Base-by-base conservation (phyloP, 352 stramenopile species). In the Blastocystis sp. region DNA sequence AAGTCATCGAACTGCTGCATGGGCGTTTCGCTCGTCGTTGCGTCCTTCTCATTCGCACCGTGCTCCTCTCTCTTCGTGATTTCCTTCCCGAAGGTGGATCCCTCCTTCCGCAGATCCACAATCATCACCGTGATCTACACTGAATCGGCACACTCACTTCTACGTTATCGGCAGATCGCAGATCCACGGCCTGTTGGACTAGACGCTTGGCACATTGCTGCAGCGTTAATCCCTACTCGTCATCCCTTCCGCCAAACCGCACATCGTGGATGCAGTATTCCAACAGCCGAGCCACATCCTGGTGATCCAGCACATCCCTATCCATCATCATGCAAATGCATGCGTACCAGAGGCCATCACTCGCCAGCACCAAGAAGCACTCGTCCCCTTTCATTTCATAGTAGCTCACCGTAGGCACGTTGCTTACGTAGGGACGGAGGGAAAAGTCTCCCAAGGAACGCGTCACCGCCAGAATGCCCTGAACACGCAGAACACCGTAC, bases 401-500 rank as follows among this genome's bases (percentile, higher is more conserved):
- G 38, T 61, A 71, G 62, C 45, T 61, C 62, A 76, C 62, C n/a
- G 76, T 56, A 7, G 67, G 67, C 45, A 88, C 70, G 52, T 77
- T 89, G 59, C 56, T 93, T n/a, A 97, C 93, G 52, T 94, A 96
- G 0, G 92, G 93, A 90, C 97, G 96, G 45, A 97, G 91, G 90
- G 94, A 94, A 45, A 92, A 92, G 89, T 97, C 94, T 19, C 94
- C 94, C 78, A 97, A 96, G 43, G 94, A 93, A 48, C 91, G 82
- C 17, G 93, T 96, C 41, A 97, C 94, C 23, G 94, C 94, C 62
- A 97, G 91, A 69, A 97, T 94, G 52, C 94, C 94, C 89, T 97
- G 92, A n/a, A 97, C 94, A 62, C 94, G 92, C 93, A 94, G 96
- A 53, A 96, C 93, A 28, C 94, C 94, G 92, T 93, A 96, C 76